Evolutionary conservation across 768 basidiomycete species (phyloP).

Genomic region (Fomitopsis serialis): DNA sequence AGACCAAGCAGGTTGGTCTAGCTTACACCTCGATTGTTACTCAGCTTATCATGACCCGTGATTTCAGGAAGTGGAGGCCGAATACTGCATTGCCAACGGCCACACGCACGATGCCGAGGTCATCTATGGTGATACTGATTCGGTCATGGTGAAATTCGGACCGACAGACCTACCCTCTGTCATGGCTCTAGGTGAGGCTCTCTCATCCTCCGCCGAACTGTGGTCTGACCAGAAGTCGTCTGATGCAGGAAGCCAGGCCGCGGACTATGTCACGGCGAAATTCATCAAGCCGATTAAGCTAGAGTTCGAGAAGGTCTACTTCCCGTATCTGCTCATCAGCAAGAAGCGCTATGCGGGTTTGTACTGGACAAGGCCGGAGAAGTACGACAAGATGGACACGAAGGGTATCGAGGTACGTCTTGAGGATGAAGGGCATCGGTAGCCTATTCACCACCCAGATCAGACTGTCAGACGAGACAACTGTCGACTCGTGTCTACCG

Average conservation of each 20-base stretch:
- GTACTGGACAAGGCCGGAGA: slow-evolving; percentile 95
- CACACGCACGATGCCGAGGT: slow-evolving; percentile 85
- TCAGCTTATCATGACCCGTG: background rate
- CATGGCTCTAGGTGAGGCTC: slow-evolving; percentile 77
- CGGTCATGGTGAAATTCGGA: slow-evolving; percentile 97
- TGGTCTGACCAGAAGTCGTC: background rate
- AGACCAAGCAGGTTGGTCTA: slow-evolving; percentile 73
- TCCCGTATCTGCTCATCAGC: slow-evolving; percentile 94
- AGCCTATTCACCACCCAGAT: background rate
- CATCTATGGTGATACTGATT: slow-evolving; percentile 98
- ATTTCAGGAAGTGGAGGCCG: slow-evolving; percentile 79
- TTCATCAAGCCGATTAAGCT: slow-evolving; percentile 97
- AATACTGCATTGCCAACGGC: slow-evolving; percentile 83
- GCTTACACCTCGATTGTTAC: background rate
- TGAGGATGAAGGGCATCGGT: background rate
- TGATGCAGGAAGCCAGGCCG: slow-evolving; percentile 79
- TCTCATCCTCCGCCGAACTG: too few species aligned
- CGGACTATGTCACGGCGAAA: slow-evolving; percentile 82
- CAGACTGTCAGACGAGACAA: slow-evolving; percentile 98
- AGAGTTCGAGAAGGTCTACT: slow-evolving; percentile 99
- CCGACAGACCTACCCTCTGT: slow-evolving; percentile 80
- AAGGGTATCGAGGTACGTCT: slow-evolving; percentile 92
- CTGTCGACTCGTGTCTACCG: slow-evolving; percentile 95
- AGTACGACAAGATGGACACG: slow-evolving; percentile 99
- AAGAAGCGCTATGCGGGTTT: slow-evolving; percentile 98